phyloP scores from a whole-genome alignment of 805 yeast species.

The Candida lessepsii region DNA sequence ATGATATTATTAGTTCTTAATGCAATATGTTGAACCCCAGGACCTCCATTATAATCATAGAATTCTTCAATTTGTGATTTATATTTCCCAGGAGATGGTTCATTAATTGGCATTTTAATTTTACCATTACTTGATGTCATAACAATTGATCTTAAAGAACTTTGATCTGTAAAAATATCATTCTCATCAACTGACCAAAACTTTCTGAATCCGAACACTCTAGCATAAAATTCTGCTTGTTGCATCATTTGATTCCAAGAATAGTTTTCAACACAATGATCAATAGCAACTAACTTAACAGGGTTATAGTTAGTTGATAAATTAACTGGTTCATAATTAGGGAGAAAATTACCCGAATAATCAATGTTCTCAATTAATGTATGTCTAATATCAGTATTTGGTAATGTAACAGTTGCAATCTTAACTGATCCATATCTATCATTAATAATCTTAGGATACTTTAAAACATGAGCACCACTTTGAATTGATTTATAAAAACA shows the following conservation, averaged over 20 bases:
- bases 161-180: slow-evolving; percentile 65
- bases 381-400: slow-evolving; percentile 64
- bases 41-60: slow-evolving; percentile 69
- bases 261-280: slow-evolving; percentile 81
- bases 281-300: slow-evolving; percentile 36
- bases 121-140: slow-evolving; percentile 67
- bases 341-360: slow-evolving; percentile 48
- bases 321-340: slow-evolving; percentile 37
- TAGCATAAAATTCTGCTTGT: slow-evolving; percentile 59
- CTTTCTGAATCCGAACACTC: slow-evolving; percentile 67
- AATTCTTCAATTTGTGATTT: slow-evolving; percentile 83
- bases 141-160: slow-evolving; percentile 72
- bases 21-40: slow-evolving; percentile 86
- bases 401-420: slow-evolving; percentile 45
- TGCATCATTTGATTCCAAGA: slow-evolving; percentile 64
- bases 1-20: slow-evolving; percentile 62
- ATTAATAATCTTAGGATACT: slow-evolving; percentile 23
- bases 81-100: slow-evolving; percentile 68
- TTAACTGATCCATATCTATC: slow-evolving; percentile 54
- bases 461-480: slow-evolving; percentile 49
- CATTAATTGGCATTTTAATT: slow-evolving; percentile 81
- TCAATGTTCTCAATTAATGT: slow-evolving; percentile 56
- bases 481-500: slow-evolving; percentile 47
- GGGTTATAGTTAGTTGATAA: not conserved
- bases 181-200: slow-evolving; percentile 85